Evolutionary conservation across 2,329 filamentous ascomycete genomes (phyloP), one percentile per base, ranked within the genome.

Genomic region (Ophiosphaerella herpotricha): DNA sequence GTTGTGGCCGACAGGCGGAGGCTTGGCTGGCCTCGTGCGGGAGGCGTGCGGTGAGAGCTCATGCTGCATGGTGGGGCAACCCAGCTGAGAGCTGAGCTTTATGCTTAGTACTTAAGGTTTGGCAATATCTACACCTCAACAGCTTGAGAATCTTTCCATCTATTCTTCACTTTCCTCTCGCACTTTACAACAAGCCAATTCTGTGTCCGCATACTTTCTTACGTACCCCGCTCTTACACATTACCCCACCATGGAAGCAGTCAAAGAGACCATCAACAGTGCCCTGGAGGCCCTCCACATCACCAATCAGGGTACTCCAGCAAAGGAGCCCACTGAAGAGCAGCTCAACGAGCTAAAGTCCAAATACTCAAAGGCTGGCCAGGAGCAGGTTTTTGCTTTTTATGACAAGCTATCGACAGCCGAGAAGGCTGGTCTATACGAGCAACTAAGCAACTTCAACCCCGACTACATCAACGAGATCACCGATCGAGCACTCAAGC

Each of bases 391-490:
- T 58, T 91, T 95, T 68, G 81, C 87, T 50, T 97, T 92, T 77
- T 96, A 89, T 79, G 90, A 97, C 69, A 83, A 86, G 55, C 86
- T 99, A 56, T 80, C 80, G 55, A 76, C 81, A 14, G 75, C 81
- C 44, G 91, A 97, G 58, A 90, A 96, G 78, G 85, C 86, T 38
- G 74, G 81, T 7, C 84, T 99, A 50, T 96, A 86, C 80, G 78
- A 88, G 66, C 94, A 97, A 77, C 83, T 97, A 53, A 82, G 83
- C 58, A 81, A 80, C 67, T 91, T 97, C 78, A 85, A 97, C 72
- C 92, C 93, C 48, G 81, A 83, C 51, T 84, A 89, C 77, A 93
- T 97, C 83, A 96, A 94, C 79, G 83, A 87, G 63, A 88, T 97
- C 74, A 88, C 90, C 68, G 79, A 93, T 61, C 86, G 84, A 72